phyloP scores from a whole-genome alignment of 495 filamentous ascomycete species.

The Penicillium salamii region DNA sequence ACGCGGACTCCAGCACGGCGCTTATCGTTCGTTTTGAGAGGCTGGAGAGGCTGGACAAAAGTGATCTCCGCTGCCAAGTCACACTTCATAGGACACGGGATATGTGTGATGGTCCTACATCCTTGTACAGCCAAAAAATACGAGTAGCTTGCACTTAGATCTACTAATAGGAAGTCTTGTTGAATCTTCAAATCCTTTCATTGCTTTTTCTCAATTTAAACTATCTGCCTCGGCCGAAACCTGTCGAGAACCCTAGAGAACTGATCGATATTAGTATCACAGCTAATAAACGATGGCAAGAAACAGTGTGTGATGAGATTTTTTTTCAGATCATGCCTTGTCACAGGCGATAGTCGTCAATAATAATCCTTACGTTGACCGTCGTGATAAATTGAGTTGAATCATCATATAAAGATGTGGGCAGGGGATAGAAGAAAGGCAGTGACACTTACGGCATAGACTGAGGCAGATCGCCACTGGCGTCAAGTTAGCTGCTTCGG shows the following conservation, averaged over 20 bases:
- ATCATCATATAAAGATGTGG: slow-evolving; percentile 65
- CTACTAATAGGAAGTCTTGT: neutral
- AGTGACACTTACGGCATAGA: slow-evolving; percentile 23
- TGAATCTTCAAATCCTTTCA: slow-evolving; percentile 1
- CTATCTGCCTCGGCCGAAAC: neutral
- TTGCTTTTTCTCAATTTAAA: slow-evolving; percentile 2
- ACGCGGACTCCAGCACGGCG: slow-evolving; percentile 21
- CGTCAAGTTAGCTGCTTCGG: slow-evolving; percentile 5
- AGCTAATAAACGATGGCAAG: slow-evolving; percentile 13
- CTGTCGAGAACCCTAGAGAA: slow-evolving; percentile 2
- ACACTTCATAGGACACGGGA: slow-evolving; percentile 9
- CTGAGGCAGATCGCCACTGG: neutral
- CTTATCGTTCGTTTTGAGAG: slow-evolving; percentile 27
- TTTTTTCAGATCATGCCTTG: slow-evolving; percentile 74
- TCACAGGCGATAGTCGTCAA: slow-evolving; percentile 93
- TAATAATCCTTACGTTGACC: slow-evolving; percentile 85
- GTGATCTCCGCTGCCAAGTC: slow-evolving; percentile 14
- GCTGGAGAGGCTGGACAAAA: slow-evolving; percentile 11
- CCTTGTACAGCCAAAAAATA: neutral
- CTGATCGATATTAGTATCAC: slow-evolving; percentile 22
- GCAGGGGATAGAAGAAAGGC: slow-evolving; percentile 2
- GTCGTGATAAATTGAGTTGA: slow-evolving; percentile 81
- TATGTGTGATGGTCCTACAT: no score
- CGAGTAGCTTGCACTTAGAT: neutral
- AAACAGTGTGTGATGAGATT: slow-evolving; percentile 11